These are phyloP conservation scores for Darksidea phi DNA, from an alignment of 495 filamentous ascomycete genomes.

Conservation along the genomic window DNA sequence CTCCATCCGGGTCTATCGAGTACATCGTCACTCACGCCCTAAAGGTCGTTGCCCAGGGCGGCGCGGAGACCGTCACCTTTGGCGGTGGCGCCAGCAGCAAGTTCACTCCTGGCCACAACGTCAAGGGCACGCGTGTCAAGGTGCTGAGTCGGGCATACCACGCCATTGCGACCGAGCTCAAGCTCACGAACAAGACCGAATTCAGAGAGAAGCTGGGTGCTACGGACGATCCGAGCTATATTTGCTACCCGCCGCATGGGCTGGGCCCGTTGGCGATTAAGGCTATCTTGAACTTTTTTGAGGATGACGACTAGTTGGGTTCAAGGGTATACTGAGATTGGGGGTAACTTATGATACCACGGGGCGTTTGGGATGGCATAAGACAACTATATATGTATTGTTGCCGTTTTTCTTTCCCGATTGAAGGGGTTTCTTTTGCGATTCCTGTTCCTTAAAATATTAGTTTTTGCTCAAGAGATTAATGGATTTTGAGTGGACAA, in stretches of 20 bases:
- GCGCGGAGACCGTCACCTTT: conserved; percentile 70
- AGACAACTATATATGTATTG: no score
- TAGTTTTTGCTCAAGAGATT: no score
- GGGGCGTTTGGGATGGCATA: background rate
- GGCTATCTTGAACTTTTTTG: conserved; percentile 79
- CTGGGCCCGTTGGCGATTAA: conserved; percentile 71
- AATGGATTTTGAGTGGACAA: no score
- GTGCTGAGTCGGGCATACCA: conserved; percentile 75
- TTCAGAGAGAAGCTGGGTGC: conserved; percentile 85
- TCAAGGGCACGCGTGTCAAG: conserved; percentile 69
- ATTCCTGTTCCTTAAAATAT: no score
- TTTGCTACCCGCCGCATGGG: conserved; percentile 78
- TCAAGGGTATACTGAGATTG: background rate
- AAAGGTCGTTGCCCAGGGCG: conserved; percentile 60
- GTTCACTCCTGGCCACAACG: conserved; percentile 69
- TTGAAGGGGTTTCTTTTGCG: no score
- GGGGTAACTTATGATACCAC: background rate
- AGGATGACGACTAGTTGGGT: conserved; percentile 54
- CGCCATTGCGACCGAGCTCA: conserved; percentile 72
- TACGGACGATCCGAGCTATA: conserved; percentile 71
- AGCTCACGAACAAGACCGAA: conserved; percentile 77
- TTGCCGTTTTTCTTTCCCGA: no score
- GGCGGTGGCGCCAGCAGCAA: conserved; percentile 69
- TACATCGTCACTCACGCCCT: conserved; percentile 74
- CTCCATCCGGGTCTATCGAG: conserved; percentile 79